Conservation (phyloP, 2,329 filamentous ascomycete species). For the Colletotrichum ledebouriae region DNA sequence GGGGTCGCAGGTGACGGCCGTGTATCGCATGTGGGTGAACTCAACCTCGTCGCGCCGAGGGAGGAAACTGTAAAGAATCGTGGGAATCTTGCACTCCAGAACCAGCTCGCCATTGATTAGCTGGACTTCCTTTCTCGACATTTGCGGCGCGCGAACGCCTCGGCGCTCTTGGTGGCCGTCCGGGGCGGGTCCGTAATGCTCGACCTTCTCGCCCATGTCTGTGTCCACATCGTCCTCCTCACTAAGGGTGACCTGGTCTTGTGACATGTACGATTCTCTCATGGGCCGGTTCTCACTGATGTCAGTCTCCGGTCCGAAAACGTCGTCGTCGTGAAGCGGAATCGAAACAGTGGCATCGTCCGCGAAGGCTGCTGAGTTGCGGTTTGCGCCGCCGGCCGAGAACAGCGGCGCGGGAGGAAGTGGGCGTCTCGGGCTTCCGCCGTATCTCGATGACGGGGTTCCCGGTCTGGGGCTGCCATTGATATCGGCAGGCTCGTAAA, state of each 20-base stretch:
- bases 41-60: slow-evolving; percentile 93
- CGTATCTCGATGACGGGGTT: slow-evolving; percentile 89
- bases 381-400: slow-evolving; percentile 62
- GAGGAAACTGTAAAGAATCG: slow-evolving; percentile 96
- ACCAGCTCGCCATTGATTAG: slow-evolving; percentile 98
- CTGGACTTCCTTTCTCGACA: slow-evolving; percentile 92
- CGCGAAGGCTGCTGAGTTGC: slow-evolving; percentile 66
- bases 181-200: slow-evolving; percentile 90
- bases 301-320: slow-evolving; percentile 76
- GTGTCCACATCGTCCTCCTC: slow-evolving; percentile 53
- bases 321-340: slow-evolving; percentile 77
- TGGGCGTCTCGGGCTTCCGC: slow-evolving; percentile 87
- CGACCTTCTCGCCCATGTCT: slow-evolving; percentile 68
- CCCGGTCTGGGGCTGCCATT: slow-evolving; percentile 92
- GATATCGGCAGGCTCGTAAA: slow-evolving; percentile 89
- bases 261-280: slow-evolving; percentile 68
- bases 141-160: slow-evolving; percentile 87
- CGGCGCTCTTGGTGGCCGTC: slow-evolving; percentile 88
- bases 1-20: slow-evolving; percentile 96
- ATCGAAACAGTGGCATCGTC: slow-evolving; percentile 81
- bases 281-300: slow-evolving; percentile 66
- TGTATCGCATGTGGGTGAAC: slow-evolving; percentile 99
- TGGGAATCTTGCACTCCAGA: slow-evolving; percentile 98
- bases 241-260: slow-evolving; percentile 68
- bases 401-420: slow-evolving; percentile 92